Evolutionary conservation across 176 grass and related monocot species (phyloP).

Genomic region (Triticum urartu): DNA sequence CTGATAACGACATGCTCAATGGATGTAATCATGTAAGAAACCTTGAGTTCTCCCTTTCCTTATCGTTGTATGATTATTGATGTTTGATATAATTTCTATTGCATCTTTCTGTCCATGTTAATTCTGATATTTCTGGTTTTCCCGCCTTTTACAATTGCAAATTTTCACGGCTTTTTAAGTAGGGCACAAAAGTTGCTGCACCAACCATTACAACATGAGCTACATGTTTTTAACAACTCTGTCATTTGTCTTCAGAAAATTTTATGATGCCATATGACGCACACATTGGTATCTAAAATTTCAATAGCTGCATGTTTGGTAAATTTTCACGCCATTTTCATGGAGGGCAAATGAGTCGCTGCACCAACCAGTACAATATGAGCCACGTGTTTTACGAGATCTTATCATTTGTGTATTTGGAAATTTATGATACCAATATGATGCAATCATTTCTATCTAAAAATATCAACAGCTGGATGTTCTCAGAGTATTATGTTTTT

Average conservation of each 20-base stretch:
- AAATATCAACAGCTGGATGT: neutral
- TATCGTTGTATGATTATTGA: neutral
- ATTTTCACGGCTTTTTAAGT: neutral
- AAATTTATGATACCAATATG: neutral
- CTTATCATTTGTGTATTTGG: neutral
- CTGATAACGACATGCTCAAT: neutral
- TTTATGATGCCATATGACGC: neutral
- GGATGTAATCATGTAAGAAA: slow-evolving; percentile 44
- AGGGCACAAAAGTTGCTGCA: neutral
- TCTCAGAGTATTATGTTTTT: neutral
- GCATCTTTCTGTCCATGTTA: neutral
- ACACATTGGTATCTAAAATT: neutral
- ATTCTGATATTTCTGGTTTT: neutral
- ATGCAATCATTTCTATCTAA: neutral
- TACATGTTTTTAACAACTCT: slow-evolving; percentile 6
- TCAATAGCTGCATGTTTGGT: neutral
- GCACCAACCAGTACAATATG: neutral
- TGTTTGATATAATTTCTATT: neutral
- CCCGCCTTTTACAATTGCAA: neutral
- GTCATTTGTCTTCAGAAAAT: neutral
- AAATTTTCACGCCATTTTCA: neutral
- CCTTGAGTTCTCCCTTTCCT: neutral
- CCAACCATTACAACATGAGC: neutral
- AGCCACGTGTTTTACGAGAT: neutral
- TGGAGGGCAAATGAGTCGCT: neutral